A percentile compares a stretch with the other conserved stretches of the same genome.
These are phyloP conservation scores for Trametes maxima DNA, from an alignment of 768 basidiomycete genomes.

Conservation along the genomic window DNA sequence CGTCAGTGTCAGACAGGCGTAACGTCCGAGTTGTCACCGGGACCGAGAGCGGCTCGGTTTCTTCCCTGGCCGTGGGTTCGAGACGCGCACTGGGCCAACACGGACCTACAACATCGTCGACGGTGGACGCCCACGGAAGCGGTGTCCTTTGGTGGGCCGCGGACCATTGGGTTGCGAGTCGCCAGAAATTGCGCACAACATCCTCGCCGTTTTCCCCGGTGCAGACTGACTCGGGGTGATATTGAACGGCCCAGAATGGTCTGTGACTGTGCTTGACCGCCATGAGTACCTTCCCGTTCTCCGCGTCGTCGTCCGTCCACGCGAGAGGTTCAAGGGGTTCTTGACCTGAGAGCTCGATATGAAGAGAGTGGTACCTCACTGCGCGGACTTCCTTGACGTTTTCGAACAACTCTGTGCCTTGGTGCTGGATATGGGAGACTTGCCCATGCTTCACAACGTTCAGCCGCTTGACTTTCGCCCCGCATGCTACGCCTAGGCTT, in stretches of 20 bases:
- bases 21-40: slow-evolving; percentile 43
- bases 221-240: slow-evolving; percentile 84
- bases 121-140: slow-evolving; percentile 44
- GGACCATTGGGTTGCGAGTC: slow-evolving; percentile 62
- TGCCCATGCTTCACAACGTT: slow-evolving; percentile 79
- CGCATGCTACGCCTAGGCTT: slow-evolving; percentile 67
- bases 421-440: slow-evolving; percentile 64
- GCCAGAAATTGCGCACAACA: slow-evolving; percentile 76
- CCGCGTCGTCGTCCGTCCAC: slow-evolving; percentile 69
- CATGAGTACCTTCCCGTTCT: slow-evolving; percentile 76
- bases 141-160: slow-evolving; percentile 39
- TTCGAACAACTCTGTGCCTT: slow-evolving; percentile 60
- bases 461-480: slow-evolving; percentile 61
- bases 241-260: slow-evolving; percentile 89
- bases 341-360: slow-evolving; percentile 50
- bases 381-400: slow-evolving; percentile 55
- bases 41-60: slow-evolving; percentile 28
- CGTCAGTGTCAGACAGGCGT: slow-evolving; percentile 44
- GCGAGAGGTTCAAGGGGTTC: slow-evolving; percentile 66
- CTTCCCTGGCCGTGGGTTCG: neutral
- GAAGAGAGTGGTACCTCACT: slow-evolving; percentile 82
- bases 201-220: slow-evolving; percentile 70
- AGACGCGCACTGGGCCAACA: slow-evolving; percentile 57
- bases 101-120: slow-evolving; percentile 45
- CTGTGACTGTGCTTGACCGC: slow-evolving; percentile 60